phyloP scores from a whole-genome alignment of 2,329 filamentous ascomycete species.

The Aurifilum marmelostoma region DNA sequence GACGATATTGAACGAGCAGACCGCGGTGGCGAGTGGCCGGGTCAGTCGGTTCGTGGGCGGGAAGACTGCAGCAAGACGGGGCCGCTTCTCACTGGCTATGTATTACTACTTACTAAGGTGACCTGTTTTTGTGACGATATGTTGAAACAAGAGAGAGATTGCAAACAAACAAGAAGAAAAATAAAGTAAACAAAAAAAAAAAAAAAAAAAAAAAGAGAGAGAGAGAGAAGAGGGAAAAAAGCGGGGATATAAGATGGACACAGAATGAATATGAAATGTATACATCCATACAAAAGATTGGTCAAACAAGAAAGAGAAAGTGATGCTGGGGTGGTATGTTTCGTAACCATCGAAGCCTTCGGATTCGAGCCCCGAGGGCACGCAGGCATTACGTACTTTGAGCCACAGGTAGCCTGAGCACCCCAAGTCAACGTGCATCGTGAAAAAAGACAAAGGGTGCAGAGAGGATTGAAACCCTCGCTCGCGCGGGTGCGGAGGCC shows the following conservation, averaged over 20 bases:
- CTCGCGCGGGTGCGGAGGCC: too few species aligned
- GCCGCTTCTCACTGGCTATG: neutral
- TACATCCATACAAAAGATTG: neutral
- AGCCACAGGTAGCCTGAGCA: too few species aligned
- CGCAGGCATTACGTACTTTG: too few species aligned
- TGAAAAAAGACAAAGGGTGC: too few species aligned
- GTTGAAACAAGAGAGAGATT: neutral
- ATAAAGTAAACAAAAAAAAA: neutral
- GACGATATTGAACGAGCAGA: too few species aligned
- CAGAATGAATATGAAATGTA: neutral
- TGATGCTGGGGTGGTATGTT: too few species aligned
- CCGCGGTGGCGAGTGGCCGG: too few species aligned
- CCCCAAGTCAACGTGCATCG: too few species aligned
- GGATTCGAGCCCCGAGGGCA: too few species aligned
- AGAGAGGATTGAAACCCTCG: too few species aligned
- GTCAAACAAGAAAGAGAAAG: neutral
- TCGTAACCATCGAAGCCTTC: too few species aligned
- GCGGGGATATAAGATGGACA: neutral
- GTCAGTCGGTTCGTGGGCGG: neutral
- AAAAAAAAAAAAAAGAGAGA: neutral
- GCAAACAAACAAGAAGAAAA: neutral
- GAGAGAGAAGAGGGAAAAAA: neutral
- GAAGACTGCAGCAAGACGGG: neutral
- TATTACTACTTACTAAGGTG: neutral
- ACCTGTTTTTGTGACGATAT: neutral